Conservation (phyloP, 208 protist genomes). For the Spironucleus salmonicida region DNA sequence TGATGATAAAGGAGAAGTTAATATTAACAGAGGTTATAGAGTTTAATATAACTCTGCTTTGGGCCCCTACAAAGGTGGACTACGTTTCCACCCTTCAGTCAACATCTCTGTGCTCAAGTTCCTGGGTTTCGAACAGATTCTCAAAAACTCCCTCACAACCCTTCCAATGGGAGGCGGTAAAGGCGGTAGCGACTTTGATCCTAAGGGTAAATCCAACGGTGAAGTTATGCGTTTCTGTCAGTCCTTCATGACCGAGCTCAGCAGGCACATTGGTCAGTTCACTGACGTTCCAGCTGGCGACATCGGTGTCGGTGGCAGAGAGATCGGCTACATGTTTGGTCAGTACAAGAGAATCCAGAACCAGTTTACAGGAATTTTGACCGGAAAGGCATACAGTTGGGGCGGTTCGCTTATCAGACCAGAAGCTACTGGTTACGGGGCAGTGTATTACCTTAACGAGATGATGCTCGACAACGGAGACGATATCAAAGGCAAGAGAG, state of each 20-base stretch:
- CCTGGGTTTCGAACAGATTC: slow-evolving; percentile 77
- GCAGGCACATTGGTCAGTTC: slow-evolving; percentile 62
- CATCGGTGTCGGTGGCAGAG: slow-evolving; percentile 67
- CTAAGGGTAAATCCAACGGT: slow-evolving; percentile 64
- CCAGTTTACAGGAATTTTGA: slow-evolving; percentile 62
- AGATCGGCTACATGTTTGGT: slow-evolving; percentile 71
- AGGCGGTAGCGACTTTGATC: slow-evolving; percentile 73
- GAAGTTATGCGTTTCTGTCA: slow-evolving; percentile 79
- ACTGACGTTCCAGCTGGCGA: slow-evolving; percentile 76
- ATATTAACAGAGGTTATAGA: slow-evolving; percentile 68
- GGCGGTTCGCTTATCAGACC: slow-evolving; percentile 69
- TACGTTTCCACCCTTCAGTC: slow-evolving; percentile 53
- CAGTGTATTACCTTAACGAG: slow-evolving; percentile 62
- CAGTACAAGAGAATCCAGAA: slow-evolving; percentile 64
- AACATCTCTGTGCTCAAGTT: slow-evolving; percentile 67
- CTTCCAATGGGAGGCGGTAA: slow-evolving; percentile 71
- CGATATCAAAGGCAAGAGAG: slow-evolving; percentile 55
- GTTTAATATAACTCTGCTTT: slow-evolving; percentile 71
- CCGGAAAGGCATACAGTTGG: slow-evolving; percentile 63
- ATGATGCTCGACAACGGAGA: slow-evolving; percentile 56
- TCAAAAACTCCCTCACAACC: slow-evolving; percentile 73
- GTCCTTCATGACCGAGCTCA: slow-evolving; percentile 64
- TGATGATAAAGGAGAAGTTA: slow-evolving; percentile 59
- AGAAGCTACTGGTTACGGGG: slow-evolving; percentile 73
- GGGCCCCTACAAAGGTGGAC: slow-evolving; percentile 73